Evolutionary conservation across 164 flowering plant species (phyloP).

Genomic region (Vitis cinerea): DNA sequence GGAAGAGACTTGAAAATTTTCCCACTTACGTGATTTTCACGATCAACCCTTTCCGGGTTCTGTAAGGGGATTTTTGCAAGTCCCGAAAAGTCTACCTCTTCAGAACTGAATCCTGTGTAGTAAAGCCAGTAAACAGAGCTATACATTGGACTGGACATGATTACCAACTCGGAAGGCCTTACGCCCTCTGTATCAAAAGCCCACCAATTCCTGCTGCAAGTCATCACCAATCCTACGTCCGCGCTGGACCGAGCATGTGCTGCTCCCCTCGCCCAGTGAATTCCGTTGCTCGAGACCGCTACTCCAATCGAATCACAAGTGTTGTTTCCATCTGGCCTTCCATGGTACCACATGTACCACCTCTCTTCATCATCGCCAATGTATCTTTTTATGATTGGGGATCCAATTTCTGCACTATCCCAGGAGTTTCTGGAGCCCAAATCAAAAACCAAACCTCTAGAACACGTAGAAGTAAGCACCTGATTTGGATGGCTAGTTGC

Average conservation of each 20-base stretch:
- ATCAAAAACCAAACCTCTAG: conserved; percentile 69
- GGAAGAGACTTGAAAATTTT: conserved; percentile 53
- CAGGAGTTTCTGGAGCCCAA: conserved; percentile 51
- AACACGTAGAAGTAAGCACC: conserved; percentile 14
- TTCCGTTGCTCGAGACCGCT: conserved; percentile 80
- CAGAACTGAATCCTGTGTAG: conserved; percentile 65
- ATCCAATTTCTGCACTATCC: conserved; percentile 70
- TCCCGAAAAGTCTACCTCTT: conserved; percentile 31
- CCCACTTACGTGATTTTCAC: background rate
- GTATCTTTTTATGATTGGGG: conserved; percentile 80
- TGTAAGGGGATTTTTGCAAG: conserved; percentile 8
- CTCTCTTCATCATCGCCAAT: conserved; percentile 87
- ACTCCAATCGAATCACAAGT: conserved; percentile 57
- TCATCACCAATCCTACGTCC: conserved; percentile 68
- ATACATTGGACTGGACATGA: conserved; percentile 71
- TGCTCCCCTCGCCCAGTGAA: conserved; percentile 76
- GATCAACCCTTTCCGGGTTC: conserved; percentile 32
- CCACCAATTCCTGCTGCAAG: conserved; percentile 81
- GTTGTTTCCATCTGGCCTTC: conserved; percentile 25
- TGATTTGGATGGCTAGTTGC: no score
- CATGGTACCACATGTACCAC: conserved; percentile 95
- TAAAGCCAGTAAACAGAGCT: conserved; percentile 89
- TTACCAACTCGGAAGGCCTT: conserved; percentile 67
- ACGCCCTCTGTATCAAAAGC: conserved; percentile 67
- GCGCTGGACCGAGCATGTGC: conserved; percentile 36